Evolutionary conservation across 129 eudicot species (phyloP), one percentile per base, ranked within the genome.

Genomic region (Flaveria ramosissima): DNA sequence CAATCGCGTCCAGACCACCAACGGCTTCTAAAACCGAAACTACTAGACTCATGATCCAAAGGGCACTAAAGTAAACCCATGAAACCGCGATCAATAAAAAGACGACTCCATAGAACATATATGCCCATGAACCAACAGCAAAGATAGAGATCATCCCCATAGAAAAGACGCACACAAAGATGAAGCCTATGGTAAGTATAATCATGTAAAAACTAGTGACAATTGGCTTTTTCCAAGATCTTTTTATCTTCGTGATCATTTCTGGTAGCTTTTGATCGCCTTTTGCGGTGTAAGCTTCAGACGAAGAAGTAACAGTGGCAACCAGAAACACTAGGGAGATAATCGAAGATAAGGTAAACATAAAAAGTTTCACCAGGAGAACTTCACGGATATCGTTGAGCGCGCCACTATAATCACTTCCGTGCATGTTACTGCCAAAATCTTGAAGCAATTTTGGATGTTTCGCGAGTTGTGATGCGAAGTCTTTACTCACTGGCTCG

Each of bases 21-120:
- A 53, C 64, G 3, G 85, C 83, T 72, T 88, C 93, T 1, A 85
- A 14, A 13, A 85, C 80, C 9, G 88, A 85, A 47, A 83, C 85
- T 21, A 83, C 86, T 5, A 78, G 9, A 15, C 79, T 80, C 71
- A 85, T 23, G 13, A 41, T 17, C 85, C 81, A 81, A 77, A 74
- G 51, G 4, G 48, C 83, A 52, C 60, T 43, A 41, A 70, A 2
- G 27, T 79, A 71, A 59, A 79, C 0, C 48, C 48, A 75, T 1
- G 36, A 67, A 30, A 76, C 24, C 12, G 15, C 0, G 39, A 43
- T 50, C 23, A 30, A 24, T 15, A 73, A 2, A n/a, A 3, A 8
- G 23, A 55, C 21, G 12, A 72, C 24, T 42, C 71, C 80, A 23
- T 81, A 68, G 6, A 78, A 66, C 41, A 60, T 0, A 65, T 66